These are phyloP conservation scores for Inosperma sp. DNA, from an alignment of 768 basidiomycete species.

Conservation along the genomic window DNA sequence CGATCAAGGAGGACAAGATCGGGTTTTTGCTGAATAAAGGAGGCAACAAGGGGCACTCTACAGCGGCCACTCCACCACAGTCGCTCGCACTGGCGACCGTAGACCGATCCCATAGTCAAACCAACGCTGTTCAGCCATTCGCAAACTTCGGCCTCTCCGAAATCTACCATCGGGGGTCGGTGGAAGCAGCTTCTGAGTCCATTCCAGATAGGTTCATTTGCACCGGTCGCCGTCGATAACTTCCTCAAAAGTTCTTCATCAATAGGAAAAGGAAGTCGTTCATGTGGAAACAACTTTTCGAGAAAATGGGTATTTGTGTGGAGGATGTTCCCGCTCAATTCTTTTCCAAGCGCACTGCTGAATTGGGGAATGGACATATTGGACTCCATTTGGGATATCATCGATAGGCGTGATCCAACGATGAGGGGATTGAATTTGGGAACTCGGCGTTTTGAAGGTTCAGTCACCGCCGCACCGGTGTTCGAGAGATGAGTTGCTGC, in stretches of 20 bases:
- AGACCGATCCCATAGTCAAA: neutral
- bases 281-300: neutral
- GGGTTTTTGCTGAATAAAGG: slow-evolving; percentile 1
- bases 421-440: neutral
- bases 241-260: slow-evolving; percentile 1
- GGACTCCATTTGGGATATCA: neutral
- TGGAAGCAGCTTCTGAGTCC: neutral
- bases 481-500: neutral
- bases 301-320: neutral
- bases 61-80: slow-evolving; percentile 2
- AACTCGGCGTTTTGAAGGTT: neutral
- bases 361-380: neutral
- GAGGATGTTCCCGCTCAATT: neutral
- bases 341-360: slow-evolving; percentile 3
- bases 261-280: slow-evolving; percentile 4
- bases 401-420: neutral
- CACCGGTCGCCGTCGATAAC: neutral
- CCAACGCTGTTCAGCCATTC: neutral
- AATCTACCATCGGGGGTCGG: neutral
- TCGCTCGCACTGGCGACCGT: neutral
- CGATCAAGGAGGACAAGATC: slow-evolving; percentile 5
- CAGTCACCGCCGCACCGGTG: neutral
- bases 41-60: neutral
- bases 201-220: slow-evolving; percentile 5
- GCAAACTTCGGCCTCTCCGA: neutral